Evolutionary conservation across 169 alveolate genomes (phyloP), one percentile per base, ranked within the genome.

Genomic region (Eimeria zaria): DNA sequence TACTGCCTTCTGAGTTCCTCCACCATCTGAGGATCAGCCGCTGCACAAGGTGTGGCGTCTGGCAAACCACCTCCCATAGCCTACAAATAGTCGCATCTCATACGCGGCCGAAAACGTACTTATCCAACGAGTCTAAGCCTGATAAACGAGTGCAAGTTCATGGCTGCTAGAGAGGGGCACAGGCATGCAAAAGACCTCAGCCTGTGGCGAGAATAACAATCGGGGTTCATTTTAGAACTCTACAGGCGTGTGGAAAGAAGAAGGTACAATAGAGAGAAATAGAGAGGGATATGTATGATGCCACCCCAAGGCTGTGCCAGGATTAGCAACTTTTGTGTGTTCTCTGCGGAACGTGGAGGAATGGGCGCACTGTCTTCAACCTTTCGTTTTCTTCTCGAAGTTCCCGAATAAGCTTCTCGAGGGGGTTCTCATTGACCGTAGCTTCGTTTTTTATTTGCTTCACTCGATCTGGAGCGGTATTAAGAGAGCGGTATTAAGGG

Each of bases 401-500:
- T 94, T 98, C 99, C 94, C 99, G 97, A 48, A 98, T 98, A 30
- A 98, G 97, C 97, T 98, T 98, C 53, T 98, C 99, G 44, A 98
- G 97, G 39, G 98, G 99, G 94, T 98, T 97, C 96, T 99, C 99
- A 97, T 98, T 98, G 60, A 95, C 89, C 2, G 97, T 97, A 27
- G 99, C 99, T 83, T 98, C 98, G 96, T 98, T 98, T 91, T 98
- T 97, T 76, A 99, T 98, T 91, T 98, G 97, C 97, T 98, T 98
- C 27, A 99, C 99, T 96, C 99, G 90, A 93, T 83, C 96, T 85
- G 93, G 39, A 24, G 60, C 16, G 3, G 80, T 44, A 62, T 18
- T 24, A 33, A 12, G 81, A 3, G 39, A 24, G 60, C 16, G 3
- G 80, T 44, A 62, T 18, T 24, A 33, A 12, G 81, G 36, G n/a